Evolutionary conservation across 1,284 basidiomycete genomes (phyloP).

Genomic region (Clitocybe nebularis): DNA sequence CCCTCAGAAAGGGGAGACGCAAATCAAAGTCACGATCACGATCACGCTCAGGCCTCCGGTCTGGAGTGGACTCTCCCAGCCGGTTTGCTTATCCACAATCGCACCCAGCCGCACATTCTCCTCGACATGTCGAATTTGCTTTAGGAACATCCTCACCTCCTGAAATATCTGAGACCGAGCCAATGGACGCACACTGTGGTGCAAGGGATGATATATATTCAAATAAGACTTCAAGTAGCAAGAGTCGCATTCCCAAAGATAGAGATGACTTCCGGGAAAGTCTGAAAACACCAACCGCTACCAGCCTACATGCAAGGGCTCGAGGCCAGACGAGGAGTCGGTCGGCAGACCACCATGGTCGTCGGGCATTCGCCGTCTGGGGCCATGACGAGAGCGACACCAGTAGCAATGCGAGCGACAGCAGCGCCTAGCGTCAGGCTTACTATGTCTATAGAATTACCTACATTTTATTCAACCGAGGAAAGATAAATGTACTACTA

Average conservation of each 20-base stretch:
- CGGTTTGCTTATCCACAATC: slow-evolving; percentile 68
- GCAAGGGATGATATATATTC: slow-evolving; percentile 30
- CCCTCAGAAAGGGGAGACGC: slow-evolving; percentile 29
- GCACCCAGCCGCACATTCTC: slow-evolving; percentile 50
- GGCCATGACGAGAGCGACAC: slow-evolving; percentile 86
- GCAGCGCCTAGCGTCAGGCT: slow-evolving; percentile 33
- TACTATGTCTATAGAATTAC: neutral
- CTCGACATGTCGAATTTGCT: slow-evolving; percentile 52
- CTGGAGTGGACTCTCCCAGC: slow-evolving; percentile 75
- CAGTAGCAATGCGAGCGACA: slow-evolving; percentile 77
- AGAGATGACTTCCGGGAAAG: slow-evolving; percentile 54
- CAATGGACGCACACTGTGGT: slow-evolving; percentile 25
- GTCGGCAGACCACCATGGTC: slow-evolving; percentile 40
- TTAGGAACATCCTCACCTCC: slow-evolving; percentile 21
- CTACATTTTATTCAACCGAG: neutral
- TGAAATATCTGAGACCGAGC: slow-evolving; percentile 32
- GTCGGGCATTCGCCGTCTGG: slow-evolving; percentile 74
- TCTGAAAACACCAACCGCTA: slow-evolving; percentile 59
- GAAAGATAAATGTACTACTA: neutral
- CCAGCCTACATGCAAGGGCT: slow-evolving; percentile 29
- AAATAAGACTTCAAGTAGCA: slow-evolving; percentile 47
- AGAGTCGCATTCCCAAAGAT: slow-evolving; percentile 55
- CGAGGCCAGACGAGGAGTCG: slow-evolving; percentile 30
- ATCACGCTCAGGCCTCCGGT: slow-evolving; percentile 39
- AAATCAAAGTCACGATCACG: slow-evolving; percentile 41